A percentile compares a stretch with the other conserved stretches of the same genome.
phyloP scores from a whole-genome alignment of 202 grass and related monocot genomes.

The Setaria italica region DNA sequence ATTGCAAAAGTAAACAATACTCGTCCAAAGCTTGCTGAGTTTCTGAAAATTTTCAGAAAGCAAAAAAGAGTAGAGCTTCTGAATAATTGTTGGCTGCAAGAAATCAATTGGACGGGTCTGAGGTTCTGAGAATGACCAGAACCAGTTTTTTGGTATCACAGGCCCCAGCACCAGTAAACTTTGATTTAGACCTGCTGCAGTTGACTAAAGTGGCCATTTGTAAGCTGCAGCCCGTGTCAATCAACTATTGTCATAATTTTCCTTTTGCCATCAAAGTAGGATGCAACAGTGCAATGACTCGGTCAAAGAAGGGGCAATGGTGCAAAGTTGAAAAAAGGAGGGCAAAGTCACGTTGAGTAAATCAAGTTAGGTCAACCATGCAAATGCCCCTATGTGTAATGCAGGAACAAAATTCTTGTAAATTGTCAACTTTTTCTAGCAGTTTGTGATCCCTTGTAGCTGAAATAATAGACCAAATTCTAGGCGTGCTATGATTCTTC shows the following conservation, averaged over 20 bases:
- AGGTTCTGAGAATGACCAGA: neutral
- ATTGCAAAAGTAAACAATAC: neutral
- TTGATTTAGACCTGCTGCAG: neutral
- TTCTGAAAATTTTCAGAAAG: neutral
- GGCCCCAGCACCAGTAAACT: neutral
- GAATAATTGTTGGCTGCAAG: neutral
- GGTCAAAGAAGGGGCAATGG: neutral
- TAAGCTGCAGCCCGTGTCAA: neutral
- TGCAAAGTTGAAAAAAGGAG: neutral
- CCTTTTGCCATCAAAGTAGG: neutral
- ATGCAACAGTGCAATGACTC: neutral
- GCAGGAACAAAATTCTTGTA: slow-evolving; percentile 3
- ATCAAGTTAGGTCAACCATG: neutral
- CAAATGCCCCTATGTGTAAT: neutral
- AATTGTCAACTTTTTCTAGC: slow-evolving; percentile 48
- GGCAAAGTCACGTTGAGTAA: neutral
- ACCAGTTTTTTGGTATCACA: neutral
- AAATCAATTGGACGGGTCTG: neutral
- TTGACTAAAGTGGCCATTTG: neutral
- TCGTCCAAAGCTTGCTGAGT: neutral
- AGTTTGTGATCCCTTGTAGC: slow-evolving; percentile 27
- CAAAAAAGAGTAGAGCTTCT: neutral
- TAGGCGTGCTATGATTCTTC: slow-evolving; percentile 42
- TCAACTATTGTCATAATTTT: neutral
- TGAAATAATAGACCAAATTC: slow-evolving; percentile 37